Base-by-base conservation (phyloP, 2,329 filamentous ascomycete species). In the Colletotrichum truncatum region DNA sequence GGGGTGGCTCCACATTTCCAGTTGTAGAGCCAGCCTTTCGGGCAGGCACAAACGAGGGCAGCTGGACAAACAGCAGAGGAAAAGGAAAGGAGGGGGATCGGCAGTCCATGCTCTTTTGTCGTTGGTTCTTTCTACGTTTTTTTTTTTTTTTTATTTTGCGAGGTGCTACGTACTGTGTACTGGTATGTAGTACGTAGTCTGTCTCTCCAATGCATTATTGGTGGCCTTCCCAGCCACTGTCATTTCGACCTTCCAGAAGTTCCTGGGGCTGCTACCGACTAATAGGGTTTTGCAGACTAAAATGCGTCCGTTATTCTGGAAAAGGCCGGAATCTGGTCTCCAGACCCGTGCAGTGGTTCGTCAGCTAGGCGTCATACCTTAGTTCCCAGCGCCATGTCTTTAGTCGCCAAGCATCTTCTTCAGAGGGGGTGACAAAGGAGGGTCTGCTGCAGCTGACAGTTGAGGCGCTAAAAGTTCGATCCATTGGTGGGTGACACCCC, bases 101-200 rank as follows among this genome's bases (percentile, higher is more conserved):
- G 57, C 57, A 49, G 62, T 51, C 62, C 56, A 62, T 61, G 62
- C 61, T 46, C 46, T 38, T 64, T 48, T 6, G 39, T 28, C 18
- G 41, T 34, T 57, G 53, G 59, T 11, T 53, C 30, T 38, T 53
- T 16, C 49, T 26, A n/a, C n/a, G n/a, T n/a, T n/a, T n/a, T n/a
- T n/a, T 8, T 34, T 34, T n/a, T n/a, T n/a, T n/a, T n/a, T n/a
- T n/a, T n/a, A n/a, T n/a, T n/a, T n/a, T n/a, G n/a, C n/a, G n/a
- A n/a, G n/a, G n/a, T n/a, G n/a, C n/a, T n/a, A n/a, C n/a, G n/a
- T n/a, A n/a, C n/a, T n/a, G n/a, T n/a, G n/a, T n/a, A n/a, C n/a
- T n/a, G n/a, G n/a, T n/a, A n/a, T n/a, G n/a, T n/a, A n/a, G n/a
- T n/a, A n/a, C n/a, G n/a, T n/a, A n/a, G n/a, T n/a, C n/a, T n/a